Conservation (phyloP, 345 rosid genomes). For the Kernera saxatilis region DNA sequence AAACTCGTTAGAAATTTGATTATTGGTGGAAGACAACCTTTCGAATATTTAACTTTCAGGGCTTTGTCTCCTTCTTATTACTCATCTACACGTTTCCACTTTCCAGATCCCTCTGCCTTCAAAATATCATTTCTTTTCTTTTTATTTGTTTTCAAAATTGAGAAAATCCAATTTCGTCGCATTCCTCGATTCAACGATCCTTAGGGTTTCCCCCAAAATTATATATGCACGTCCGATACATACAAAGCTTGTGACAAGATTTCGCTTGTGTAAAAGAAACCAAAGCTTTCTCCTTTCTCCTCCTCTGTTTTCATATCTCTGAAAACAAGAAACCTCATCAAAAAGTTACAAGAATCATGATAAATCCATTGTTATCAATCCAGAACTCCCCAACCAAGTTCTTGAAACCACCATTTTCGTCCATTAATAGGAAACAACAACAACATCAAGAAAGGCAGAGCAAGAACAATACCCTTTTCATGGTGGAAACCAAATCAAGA, state of each 20-base stretch:
- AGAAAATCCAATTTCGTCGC: not conserved
- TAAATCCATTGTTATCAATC: constrained; percentile 18
- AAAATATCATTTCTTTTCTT: not conserved
- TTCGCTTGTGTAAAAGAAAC: not conserved
- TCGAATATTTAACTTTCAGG: not conserved
- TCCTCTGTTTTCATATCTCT: constrained; percentile 2
- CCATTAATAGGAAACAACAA: constrained; percentile 12
- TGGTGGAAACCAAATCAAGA: constrained; percentile 23
- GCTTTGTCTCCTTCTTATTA: constrained; percentile 15
- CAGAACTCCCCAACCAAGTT: constrained; percentile 20
- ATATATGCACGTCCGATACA: constrained; percentile 16
- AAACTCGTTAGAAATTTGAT: not conserved
- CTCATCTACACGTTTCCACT: constrained; percentile 13
- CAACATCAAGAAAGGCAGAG: not conserved
- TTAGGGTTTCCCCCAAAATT: constrained; percentile 10
- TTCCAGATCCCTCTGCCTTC: constrained; percentile 22
- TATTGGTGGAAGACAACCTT: constrained; percentile 19
- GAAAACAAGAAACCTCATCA: not conserved
- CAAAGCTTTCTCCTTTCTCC: not conserved
- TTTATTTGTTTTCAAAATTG: not conserved
- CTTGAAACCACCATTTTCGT: not conserved
- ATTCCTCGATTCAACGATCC: constrained; percentile 23
- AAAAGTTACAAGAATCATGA: not conserved
- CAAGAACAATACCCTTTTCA: constrained; percentile 14
- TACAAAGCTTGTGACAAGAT: constrained; percentile 9